phyloP scores from a whole-genome alignment of 2,329 filamentous ascomycete species.

The Claviceps citrina region DNA sequence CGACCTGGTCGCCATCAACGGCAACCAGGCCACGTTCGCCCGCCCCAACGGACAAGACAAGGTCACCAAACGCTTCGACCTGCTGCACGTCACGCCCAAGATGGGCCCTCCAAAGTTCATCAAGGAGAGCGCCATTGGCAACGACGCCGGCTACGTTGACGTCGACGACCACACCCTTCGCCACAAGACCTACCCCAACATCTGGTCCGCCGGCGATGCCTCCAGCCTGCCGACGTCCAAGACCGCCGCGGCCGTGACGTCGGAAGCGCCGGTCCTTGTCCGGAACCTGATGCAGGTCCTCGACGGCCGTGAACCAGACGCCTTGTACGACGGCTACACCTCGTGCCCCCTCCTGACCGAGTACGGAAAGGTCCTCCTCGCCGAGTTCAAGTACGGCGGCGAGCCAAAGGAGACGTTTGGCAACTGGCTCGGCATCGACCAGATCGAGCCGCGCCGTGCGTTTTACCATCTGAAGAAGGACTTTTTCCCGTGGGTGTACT shows the following conservation, averaged over 20 bases:
- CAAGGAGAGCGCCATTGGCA: slow-evolving; percentile 36
- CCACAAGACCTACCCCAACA: slow-evolving; percentile 38
- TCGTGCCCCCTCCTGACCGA: slow-evolving; percentile 39
- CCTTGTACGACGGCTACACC: slow-evolving; percentile 38
- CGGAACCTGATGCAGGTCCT: slow-evolving; percentile 29
- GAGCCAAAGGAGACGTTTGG: slow-evolving; percentile 48
- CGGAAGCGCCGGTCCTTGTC: slow-evolving; percentile 35
- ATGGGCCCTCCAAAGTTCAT: slow-evolving; percentile 41
- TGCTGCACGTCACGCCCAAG: slow-evolving; percentile 43
- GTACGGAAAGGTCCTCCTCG: slow-evolving; percentile 47
- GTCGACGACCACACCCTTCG: slow-evolving; percentile 37
- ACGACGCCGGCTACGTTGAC: slow-evolving; percentile 41
- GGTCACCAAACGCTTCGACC: slow-evolving; percentile 34
- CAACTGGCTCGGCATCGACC: slow-evolving; percentile 38
- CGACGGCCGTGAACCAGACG: slow-evolving; percentile 29
- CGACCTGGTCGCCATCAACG: slow-evolving; percentile 37
- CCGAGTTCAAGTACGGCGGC: slow-evolving; percentile 50
- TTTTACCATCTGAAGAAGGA: slow-evolving; percentile 52
- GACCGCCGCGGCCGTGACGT: slow-evolving; percentile 37
- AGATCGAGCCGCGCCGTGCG: slow-evolving; percentile 35
- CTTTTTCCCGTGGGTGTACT: slow-evolving; percentile 54
- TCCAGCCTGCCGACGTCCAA: slow-evolving; percentile 44
- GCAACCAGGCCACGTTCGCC: slow-evolving; percentile 36
- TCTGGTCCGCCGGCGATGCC: slow-evolving; percentile 45
- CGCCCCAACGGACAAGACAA: slow-evolving; percentile 25